phyloP scores from a whole-genome alignment of 345 rosid genomes.

The Populus pruinosa region DNA sequence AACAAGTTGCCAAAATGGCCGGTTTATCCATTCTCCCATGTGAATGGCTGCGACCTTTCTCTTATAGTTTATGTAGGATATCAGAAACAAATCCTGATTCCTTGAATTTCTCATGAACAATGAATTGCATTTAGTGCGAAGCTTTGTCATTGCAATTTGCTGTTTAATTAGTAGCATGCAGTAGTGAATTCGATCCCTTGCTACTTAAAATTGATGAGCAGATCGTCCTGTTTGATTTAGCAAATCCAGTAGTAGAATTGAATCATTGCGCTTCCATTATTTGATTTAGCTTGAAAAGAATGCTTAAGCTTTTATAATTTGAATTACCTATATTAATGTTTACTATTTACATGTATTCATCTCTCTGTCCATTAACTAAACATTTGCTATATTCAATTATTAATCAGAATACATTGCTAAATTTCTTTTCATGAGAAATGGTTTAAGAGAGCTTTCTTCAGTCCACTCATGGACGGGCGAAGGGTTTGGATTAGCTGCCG shows the following conservation, averaged over 20 bases:
- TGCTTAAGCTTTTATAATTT: neutral
- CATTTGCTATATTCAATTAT: neutral
- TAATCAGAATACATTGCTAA: neutral
- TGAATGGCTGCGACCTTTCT: neutral
- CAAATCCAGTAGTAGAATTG: neutral
- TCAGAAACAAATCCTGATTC: neutral
- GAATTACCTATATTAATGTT: too few species aligned
- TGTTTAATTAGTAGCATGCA: neutral
- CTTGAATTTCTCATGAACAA: neutral
- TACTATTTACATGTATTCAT: neutral
- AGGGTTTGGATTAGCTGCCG: slow-evolving; percentile 49
- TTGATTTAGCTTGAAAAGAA: neutral
- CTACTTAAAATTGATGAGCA: neutral
- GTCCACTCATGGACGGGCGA: slow-evolving; percentile 41
- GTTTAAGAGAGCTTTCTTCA: slow-evolving; percentile 45
- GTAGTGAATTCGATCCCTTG: neutral
- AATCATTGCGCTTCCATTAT: neutral
- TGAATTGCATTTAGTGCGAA: neutral
- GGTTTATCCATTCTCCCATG: neutral
- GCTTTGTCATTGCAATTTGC: neutral
- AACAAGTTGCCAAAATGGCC: neutral
- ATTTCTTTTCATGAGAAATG: neutral
- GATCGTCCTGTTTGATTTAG: neutral
- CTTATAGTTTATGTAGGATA: neutral
- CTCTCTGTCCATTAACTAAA: neutral